These are phyloP conservation scores for Clavispora carvajalis DNA, from an alignment of 805 yeast species.

Conservation along the genomic window DNA sequence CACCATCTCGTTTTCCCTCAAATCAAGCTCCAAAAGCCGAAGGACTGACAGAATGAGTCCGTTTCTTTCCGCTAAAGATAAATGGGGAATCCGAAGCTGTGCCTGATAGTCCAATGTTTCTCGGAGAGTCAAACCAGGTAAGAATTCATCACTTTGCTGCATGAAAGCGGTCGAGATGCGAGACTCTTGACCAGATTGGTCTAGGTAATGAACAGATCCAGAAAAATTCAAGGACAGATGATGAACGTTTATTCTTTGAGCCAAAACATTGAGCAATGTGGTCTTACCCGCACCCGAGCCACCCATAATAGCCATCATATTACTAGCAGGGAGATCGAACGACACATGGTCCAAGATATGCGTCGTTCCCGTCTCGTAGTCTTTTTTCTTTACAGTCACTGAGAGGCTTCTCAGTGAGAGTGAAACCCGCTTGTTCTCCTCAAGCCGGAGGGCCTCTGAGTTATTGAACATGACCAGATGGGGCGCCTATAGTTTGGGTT, in stretches of 20 bases:
- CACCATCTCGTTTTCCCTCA: conserved; percentile 55
- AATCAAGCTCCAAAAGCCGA: conserved; percentile 59
- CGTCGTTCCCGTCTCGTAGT: conserved; percentile 7
- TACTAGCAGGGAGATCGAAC: conserved; percentile 54
- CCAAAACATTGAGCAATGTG: conserved; percentile 63
- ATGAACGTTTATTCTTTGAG: conserved; percentile 43
- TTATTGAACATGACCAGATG: not conserved
- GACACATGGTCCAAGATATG: conserved; percentile 42
- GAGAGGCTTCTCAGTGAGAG: conserved; percentile 8
- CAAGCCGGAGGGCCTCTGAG: not conserved
- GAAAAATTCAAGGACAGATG: conserved; percentile 36
- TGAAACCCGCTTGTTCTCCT: conserved; percentile 6
- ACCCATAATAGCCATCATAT: conserved; percentile 76
- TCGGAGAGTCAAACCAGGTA: conserved; percentile 65
- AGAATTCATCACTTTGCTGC: conserved; percentile 67
- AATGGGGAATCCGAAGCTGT: conserved; percentile 54
- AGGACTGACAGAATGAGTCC: conserved; percentile 56
- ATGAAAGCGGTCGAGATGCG: conserved; percentile 51
- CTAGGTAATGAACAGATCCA: conserved; percentile 38
- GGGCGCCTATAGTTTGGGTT: too few relatives aligned
- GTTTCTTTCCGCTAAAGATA: conserved; percentile 40
- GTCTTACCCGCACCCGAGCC: conserved; percentile 89
- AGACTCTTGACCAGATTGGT: conserved; percentile 4
- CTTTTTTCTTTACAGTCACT: conserved; percentile 10
- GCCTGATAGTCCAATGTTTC: conserved; percentile 72